Conservation (phyloP, 768 basidiomycete species). For the Galerina sulciceps region DNA sequence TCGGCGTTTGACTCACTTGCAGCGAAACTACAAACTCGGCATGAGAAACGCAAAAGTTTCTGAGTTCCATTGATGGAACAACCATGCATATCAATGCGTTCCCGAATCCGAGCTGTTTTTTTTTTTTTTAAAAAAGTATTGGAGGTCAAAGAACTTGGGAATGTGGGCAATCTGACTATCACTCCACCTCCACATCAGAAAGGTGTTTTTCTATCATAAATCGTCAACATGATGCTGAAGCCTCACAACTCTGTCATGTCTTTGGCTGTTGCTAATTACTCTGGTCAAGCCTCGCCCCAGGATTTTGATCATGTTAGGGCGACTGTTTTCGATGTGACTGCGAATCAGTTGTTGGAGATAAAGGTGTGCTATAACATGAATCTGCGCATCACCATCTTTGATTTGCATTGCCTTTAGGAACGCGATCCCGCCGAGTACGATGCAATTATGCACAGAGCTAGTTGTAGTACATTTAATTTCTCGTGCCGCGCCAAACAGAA, state of each 20-base stretch:
- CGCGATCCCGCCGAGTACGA: constrained; percentile 46
- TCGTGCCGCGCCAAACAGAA: constrained; percentile 87
- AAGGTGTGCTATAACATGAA: constrained; percentile 47
- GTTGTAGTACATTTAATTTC: constrained; percentile 79
- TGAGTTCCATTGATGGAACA: constrained; percentile 62
- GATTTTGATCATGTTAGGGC: constrained; percentile 94
- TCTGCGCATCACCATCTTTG: background rate
- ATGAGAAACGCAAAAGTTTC: constrained; percentile 84
- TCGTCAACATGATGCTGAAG: background rate
- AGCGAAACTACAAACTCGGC: constrained; percentile 70
- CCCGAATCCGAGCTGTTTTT: constrained; percentile 70
- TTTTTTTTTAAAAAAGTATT: constrained; percentile 90
- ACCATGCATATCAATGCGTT: constrained; percentile 92
- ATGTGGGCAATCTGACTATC: constrained; percentile 91
- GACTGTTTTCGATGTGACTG: constrained; percentile 74
- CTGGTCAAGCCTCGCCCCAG: constrained; percentile 89
- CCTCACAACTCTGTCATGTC: constrained; percentile 73
- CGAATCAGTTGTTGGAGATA: constrained; percentile 76
- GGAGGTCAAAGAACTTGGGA: constrained; percentile 74
- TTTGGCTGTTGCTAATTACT: constrained; percentile 88
- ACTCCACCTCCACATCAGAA: constrained; percentile 82
- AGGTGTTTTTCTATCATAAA: constrained; percentile 25
- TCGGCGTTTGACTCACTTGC: constrained; percentile 60
- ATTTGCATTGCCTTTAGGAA: constrained; percentile 11
- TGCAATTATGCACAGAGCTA: constrained; percentile 62